Evolutionary conservation across 345 rosid species (phyloP).

Genomic region (Syzygium oleosum): DNA sequence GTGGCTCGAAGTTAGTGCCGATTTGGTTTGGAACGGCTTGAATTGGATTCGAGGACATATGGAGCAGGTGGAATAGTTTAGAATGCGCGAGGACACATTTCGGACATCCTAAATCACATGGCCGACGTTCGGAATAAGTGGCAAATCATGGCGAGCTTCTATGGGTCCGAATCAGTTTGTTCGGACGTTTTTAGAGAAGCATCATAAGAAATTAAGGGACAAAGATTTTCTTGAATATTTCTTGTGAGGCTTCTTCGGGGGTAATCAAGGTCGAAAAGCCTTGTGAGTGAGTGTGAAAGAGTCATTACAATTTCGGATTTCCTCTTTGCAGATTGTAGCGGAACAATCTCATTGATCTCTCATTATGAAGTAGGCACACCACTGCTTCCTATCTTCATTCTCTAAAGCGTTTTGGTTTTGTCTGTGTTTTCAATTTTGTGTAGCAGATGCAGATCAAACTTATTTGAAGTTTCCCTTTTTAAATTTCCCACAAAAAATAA

Average conservation of each 20-base stretch:
- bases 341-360: not conserved
- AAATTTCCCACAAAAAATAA: not conserved
- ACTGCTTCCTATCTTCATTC: not conserved
- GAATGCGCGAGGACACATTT: rapidly evolving
- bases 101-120: not conserved
- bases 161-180: not conserved
- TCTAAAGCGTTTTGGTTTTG: not conserved
- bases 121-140: not conserved
- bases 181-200: not conserved
- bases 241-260: not conserved
- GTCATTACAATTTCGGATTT: not conserved
- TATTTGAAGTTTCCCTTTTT: not conserved
- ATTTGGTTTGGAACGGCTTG: not conserved
- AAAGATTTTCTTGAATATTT: not conserved
- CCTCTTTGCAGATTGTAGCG: not conserved
- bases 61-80: rapidly evolving
- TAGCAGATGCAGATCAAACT: not conserved
- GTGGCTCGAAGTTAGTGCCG: not conserved
- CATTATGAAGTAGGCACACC: not conserved
- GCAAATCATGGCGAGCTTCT: not conserved
- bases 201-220: not conserved
- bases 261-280: not conserved
- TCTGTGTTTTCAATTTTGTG: not conserved
- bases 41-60: not conserved
- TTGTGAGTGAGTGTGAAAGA: not conserved